Base-by-base conservation (phyloP, 2,329 filamentous ascomycete species). In the Scortechinia acanthostroma region DNA sequence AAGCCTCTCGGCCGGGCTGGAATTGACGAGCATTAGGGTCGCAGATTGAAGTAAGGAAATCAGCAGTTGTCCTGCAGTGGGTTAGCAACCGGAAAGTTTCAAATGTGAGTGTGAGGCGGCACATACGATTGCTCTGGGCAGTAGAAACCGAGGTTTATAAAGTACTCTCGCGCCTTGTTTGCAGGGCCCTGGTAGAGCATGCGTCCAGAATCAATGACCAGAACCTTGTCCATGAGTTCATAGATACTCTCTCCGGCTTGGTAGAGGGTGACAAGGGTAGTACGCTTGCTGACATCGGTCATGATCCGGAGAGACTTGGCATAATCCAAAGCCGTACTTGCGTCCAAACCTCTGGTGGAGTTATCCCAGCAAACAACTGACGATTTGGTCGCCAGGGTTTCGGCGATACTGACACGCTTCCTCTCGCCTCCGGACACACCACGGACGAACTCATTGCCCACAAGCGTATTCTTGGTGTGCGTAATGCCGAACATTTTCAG, bases 351-450 rank as follows among this genome's bases (percentile, higher is more conserved):
- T 47, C 83, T 67, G 3, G 82, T 86, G 2, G 73, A 77, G 55
- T 87, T 87, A 53, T 87, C 83, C 79, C 80, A 86, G 50, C 77
- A 79, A 6, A 82, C 74, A 2, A 86, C 77, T 0, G 79, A 76
- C 1, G 76, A 76, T 56, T 82, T 80, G 14, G 78, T 78, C 4
- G 80, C 77, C 28, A 86, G 63, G 1, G 80, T 83, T 58, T 86
- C 81, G 2, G 80, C 80, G 51, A 86, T 85, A 40, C 76, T 77
- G 17, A 83, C 80, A 57, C 81, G 77, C 58, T 86, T 86, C 37
- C 81, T 65, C 60, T 87, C 83, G 48, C 83, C 83, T 54, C 83
- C 83, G 47, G 76, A 81, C 1, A 87, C 77, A 60, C 82, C 82
- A 44, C 80, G 71, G 14, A 81, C 70, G 53, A 58, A 64, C 50